These are phyloP conservation scores for Gamarada debralockiae DNA, from an alignment of 495 filamentous ascomycete species.

Conservation along the genomic window DNA sequence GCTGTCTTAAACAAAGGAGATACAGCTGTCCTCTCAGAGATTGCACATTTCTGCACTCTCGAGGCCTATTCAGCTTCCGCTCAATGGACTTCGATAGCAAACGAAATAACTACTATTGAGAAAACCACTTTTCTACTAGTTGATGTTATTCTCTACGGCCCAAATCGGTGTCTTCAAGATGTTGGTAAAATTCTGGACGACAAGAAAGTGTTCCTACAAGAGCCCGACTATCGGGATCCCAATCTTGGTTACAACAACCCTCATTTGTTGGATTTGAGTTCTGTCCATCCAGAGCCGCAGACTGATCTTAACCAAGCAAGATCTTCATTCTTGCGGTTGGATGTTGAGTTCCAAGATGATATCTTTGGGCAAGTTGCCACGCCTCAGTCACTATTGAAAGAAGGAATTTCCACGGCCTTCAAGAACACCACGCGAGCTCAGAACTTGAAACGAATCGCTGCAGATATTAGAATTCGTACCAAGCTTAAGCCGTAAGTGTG, in stretches of 20 bases:
- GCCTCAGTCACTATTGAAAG: conserved; percentile 3
- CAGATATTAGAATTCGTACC: conserved; percentile 19
- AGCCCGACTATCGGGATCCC: conserved; percentile 21
- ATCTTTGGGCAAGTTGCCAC: neutral
- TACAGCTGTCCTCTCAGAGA: neutral
- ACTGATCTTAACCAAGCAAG: neutral
- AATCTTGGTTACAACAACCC: conserved; percentile 29
- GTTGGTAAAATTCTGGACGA: conserved; percentile 27
- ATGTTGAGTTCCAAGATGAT: neutral
- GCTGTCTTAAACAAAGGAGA: conserved; percentile 5
- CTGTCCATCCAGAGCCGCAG: neutral
- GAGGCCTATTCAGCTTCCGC: neutral
- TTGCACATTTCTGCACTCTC: conserved; percentile 4
- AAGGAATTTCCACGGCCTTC: conserved; percentile 22
- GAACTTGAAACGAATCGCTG: conserved; percentile 16
- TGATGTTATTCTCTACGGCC: conserved; percentile 37
- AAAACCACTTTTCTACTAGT: conserved; percentile 11
- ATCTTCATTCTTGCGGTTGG: neutral
- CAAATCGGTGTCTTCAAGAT: conserved; percentile 5
- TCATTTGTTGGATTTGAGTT: conserved; percentile 26
- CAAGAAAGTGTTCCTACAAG: conserved; percentile 32
- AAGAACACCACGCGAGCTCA: conserved; percentile 13
- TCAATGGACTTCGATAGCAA: neutral
- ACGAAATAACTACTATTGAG: neutral
- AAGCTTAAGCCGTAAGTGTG: conserved; percentile 25